Base-by-base conservation (phyloP, 306 rosid species). In the Cucurbita pepo region DNA sequence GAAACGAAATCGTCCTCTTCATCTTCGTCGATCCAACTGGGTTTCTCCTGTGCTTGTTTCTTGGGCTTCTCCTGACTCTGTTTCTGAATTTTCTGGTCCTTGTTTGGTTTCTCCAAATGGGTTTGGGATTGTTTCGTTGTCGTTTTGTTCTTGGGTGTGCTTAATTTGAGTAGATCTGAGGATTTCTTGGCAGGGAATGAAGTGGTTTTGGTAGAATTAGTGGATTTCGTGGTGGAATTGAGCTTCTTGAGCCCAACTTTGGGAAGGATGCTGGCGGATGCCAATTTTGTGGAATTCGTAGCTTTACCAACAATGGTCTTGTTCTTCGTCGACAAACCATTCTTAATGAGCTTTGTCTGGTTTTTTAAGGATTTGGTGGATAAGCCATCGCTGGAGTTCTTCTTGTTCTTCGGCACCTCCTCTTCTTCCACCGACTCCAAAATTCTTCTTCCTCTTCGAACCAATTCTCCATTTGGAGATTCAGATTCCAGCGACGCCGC, bases 1-100 rank as follows among this genome's bases (percentile, higher is more conserved):
- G 97, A 83, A 6, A 84, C 86, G 0, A 91, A 80, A 74, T 90
- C 98, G 0, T 51, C 72, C 4, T 81, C 92, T 0, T 86, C 86
- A 0, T 88, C 89, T 21, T 79, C 77, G 2, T 87, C 84, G 2
- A 79, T 36, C 94, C 90, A 86, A 56, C 81, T 85, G 13, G 91
- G 85, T 15, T 51, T 44, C 10, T 21, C 13, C 4, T 74, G 76
- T 12, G 21, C 12, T 64, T 79, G 75, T 71, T 87, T 86, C 70
- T 78, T 83, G 6, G 77, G 71, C 55, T 79, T 87, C 43, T 79
- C 77, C 56, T 76, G 79, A 43, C 19, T 73, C 38, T 77, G 19
- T 18, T 73, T 82, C 41, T 82, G 73, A 56, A 75, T 5, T 38
- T 55, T 72, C 18, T 36, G 56, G 5, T 76, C 81, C 47, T 76